phyloP scores from a whole-genome alignment of 1,139 yeast species.

The Sugiyamaella neomexicana region DNA sequence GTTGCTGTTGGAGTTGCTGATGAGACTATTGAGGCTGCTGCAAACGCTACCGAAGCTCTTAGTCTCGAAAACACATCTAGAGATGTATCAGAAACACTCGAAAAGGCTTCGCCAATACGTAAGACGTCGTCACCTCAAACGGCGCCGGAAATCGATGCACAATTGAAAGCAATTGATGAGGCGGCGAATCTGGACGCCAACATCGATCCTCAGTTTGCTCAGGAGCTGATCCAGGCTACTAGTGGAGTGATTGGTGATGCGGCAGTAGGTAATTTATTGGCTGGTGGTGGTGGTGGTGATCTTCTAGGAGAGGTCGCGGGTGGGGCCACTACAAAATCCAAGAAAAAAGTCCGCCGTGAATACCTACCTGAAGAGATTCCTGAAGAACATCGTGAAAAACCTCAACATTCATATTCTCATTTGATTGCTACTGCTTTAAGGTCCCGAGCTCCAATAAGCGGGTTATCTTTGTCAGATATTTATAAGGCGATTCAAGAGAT shows the following conservation, averaged over 20 bases:
- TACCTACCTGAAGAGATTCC: slow-evolving; percentile 67
- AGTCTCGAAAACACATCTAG: slow-evolving; percentile 27
- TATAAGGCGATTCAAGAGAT: slow-evolving; percentile 81
- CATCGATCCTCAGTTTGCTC: slow-evolving; percentile 17
- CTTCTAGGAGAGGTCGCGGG: slow-evolving; percentile 5
- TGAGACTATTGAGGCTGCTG: slow-evolving; percentile 18
- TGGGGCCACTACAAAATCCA: slow-evolving; percentile 11
- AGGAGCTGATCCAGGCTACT: slow-evolving; percentile 16
- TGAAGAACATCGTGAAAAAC: slow-evolving; percentile 78
- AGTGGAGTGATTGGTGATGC: slow-evolving; percentile 18
- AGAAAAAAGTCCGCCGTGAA: slow-evolving; percentile 35
- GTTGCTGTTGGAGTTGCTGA: slow-evolving; percentile 20
- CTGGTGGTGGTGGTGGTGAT: slow-evolving; percentile 15
- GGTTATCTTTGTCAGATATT: slow-evolving; percentile 82
- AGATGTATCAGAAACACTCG: slow-evolving; percentile 14
- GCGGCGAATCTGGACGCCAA: slow-evolving; percentile 16
- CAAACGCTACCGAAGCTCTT: slow-evolving; percentile 28
- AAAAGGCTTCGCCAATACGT: slow-evolving; percentile 12
- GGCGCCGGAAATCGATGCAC: slow-evolving; percentile 21
- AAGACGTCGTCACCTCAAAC: neutral
- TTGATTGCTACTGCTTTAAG: slow-evolving; percentile 77
- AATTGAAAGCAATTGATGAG: slow-evolving; percentile 17
- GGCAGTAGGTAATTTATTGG: slow-evolving; percentile 10
- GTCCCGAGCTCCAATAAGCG: slow-evolving; percentile 61
- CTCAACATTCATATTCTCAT: slow-evolving; percentile 74